Conservation (phyloP, 108 stramenopile genomes). For the Nitzschia sp. region DNA sequence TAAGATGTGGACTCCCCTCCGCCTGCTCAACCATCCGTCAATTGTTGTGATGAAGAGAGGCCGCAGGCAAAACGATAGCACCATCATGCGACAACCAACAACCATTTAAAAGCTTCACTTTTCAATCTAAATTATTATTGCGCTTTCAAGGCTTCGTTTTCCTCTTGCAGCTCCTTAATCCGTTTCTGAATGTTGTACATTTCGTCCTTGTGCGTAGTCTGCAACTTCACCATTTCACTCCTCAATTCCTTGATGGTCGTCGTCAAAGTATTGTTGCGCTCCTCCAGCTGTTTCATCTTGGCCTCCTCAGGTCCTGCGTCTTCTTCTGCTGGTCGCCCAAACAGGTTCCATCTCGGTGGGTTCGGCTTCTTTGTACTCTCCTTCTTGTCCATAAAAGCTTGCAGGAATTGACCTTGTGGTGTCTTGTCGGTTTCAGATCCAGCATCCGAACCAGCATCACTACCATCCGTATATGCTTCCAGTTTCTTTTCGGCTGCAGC, state of each 20-base stretch:
- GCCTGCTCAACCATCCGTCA: too few species aligned
- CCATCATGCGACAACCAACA: too few species aligned
- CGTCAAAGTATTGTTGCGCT: constrained; percentile 19
- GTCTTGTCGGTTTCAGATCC: constrained; percentile 12
- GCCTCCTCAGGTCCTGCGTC: constrained; percentile 31
- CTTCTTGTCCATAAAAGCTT: constrained; percentile 36
- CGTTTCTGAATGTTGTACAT: constrained; percentile 37
- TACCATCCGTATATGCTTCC: constrained; percentile 12
- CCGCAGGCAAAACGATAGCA: too few species aligned
- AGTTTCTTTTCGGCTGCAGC: constrained; percentile 35
- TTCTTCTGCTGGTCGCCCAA: constrained; percentile 10
- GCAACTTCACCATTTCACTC: constrained; percentile 44
- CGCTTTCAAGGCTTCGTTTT: constrained; percentile 40
- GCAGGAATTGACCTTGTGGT: constrained; percentile 38
- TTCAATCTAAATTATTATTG: not conserved
- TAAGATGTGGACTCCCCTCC: too few species aligned
- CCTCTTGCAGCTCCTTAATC: constrained; percentile 32
- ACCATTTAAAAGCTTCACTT: too few species aligned
- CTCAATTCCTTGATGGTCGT: constrained; percentile 29
- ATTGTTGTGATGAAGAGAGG: too few species aligned
- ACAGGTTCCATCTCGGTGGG: constrained; percentile 12
- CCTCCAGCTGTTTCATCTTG: constrained; percentile 35
- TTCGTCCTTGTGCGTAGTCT: constrained; percentile 40
- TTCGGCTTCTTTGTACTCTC: constrained; percentile 5
- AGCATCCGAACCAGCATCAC: not conserved